Evolutionary conservation across 176 grass and related monocot genomes (phyloP), one percentile per base, ranked within the genome.

Genomic region (Cocos nucifera): DNA sequence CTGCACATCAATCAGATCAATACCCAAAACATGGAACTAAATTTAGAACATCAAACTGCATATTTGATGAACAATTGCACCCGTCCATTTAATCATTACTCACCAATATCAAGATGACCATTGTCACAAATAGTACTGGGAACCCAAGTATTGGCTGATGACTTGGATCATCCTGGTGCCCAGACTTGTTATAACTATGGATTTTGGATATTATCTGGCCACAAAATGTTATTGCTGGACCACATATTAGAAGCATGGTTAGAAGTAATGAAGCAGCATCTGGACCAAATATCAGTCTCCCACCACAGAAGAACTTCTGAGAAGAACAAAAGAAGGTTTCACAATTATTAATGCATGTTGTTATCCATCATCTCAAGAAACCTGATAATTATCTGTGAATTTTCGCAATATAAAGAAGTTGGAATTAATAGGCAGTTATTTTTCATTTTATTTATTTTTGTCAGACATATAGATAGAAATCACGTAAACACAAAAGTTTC

Each of bases 281-380:
- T 0, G 80, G 78, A 3, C 82, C 86, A 22, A 89, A 63, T 17
- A 89, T 82, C 17, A 89, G 17, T 54, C 72, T 51, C 0, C 86
- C 86, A 2, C 86, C 71, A 0, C 71, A 89, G 9, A 89, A 22
- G 67, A 89, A 89, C 51, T 67, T 65, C 86, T 89, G 62, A 77
- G 67, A 50, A 60, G 58, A 39, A 29, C 50, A 57, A 35, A 65
- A 49, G 35, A 44, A 44, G 35, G 35, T 44, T 44, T 44, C 35
- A 12, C 10, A 12, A 14, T 44, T 44, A 44, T 12, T 12, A 44
- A 44, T 44, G 35, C 10, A 44, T 44, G 35, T 12, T 44, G 35
- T 30, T 6, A 5, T 12, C 8, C 10, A 44, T 44, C 10, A 44
- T 44, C 35, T 44, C 35, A 44, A 14, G 9, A 44, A 44, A 44